Evolutionary conservation across 2,329 filamentous ascomycete species (phyloP).

Genomic region (Mycosphaerelloides madeirae): DNA sequence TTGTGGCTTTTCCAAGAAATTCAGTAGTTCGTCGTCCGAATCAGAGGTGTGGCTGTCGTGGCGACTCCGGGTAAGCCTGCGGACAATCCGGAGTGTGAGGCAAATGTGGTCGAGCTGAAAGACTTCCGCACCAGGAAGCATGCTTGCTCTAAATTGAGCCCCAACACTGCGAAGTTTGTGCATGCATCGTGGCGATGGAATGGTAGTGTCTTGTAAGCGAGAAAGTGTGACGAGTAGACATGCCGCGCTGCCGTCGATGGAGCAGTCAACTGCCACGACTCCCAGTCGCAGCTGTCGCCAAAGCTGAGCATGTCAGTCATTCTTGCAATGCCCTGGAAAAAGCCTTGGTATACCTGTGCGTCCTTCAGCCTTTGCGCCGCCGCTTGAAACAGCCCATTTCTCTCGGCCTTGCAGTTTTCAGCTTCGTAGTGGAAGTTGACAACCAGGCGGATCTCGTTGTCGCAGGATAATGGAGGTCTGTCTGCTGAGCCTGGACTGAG

Average conservation of each 20-base stretch:
- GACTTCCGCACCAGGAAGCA: too few relatives aligned
- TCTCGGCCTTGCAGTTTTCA: not conserved
- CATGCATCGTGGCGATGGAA: too few relatives aligned
- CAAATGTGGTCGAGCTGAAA: too few relatives aligned
- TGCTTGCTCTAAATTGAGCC: too few relatives aligned
- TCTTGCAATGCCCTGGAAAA: not conserved
- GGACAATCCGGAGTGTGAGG: too few relatives aligned
- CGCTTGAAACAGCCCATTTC: not conserved
- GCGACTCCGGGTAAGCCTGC: too few relatives aligned
- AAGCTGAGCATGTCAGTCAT: conserved; percentile 10
- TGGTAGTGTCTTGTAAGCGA: too few relatives aligned
- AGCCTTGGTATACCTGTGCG: not conserved
- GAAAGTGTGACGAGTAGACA: not conserved
- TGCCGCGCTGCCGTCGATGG: conserved; percentile 1
- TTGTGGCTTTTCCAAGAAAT: too few relatives aligned
- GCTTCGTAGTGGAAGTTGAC: conserved; percentile 8
- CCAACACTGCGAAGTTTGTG: too few relatives aligned
- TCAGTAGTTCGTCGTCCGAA: too few relatives aligned
- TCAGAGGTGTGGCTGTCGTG: too few relatives aligned
- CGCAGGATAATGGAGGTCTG: conserved; percentile 32
- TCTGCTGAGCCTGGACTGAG: conserved; percentile 3
- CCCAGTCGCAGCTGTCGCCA: conserved; percentile 15
- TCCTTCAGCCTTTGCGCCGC: not conserved
- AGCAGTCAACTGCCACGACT: too few relatives aligned
- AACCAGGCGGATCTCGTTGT: conserved; percentile 31